phyloP scores from a whole-genome alignment of 768 basidiomycete species.

The Lanmaoa pseudosensibilis region DNA sequence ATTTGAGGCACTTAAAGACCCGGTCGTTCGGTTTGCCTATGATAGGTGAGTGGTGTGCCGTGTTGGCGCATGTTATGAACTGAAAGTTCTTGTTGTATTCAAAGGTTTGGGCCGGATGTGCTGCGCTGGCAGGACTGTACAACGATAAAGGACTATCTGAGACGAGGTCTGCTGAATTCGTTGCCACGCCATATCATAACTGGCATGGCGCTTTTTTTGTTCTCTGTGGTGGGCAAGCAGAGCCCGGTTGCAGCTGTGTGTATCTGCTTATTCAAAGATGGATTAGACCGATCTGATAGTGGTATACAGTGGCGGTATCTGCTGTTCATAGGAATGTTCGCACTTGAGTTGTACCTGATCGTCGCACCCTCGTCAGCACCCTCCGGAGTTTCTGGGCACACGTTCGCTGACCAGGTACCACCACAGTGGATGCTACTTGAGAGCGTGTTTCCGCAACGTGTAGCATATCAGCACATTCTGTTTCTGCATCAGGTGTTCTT shows the following conservation, averaged over 20 bases:
- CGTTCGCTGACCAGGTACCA: slow-evolving; percentile 24
- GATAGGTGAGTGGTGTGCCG: slow-evolving; percentile 57
- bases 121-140: slow-evolving; percentile 64
- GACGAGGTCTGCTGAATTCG: slow-evolving; percentile 60
- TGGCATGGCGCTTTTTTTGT: slow-evolving; percentile 55
- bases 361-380: slow-evolving; percentile 43
- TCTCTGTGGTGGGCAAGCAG: slow-evolving; percentile 58
- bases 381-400: slow-evolving; percentile 11
- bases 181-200: slow-evolving; percentile 68
- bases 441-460: slow-evolving; percentile 57
- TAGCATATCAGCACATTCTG: slow-evolving; percentile 73
- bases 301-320: slow-evolving; percentile 72
- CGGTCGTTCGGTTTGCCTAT: slow-evolving; percentile 79
- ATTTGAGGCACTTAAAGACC: slow-evolving; percentile 78
- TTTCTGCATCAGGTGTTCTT: slow-evolving; percentile 79
- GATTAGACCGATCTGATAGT: slow-evolving; percentile 13
- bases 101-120: slow-evolving; percentile 77
- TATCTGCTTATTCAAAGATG: slow-evolving; percentile 19
- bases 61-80: neutral
- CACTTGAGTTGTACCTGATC: slow-evolving; percentile 64
- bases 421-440: slow-evolving; percentile 34
- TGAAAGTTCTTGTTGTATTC: neutral
- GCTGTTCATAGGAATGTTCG: slow-evolving; percentile 60
- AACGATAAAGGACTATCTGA: slow-evolving; percentile 70
- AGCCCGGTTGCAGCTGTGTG: slow-evolving; percentile 68